Evolutionary conservation across 768 basidiomycete species (phyloP).

Genomic region (Leccinum obscurum): DNA sequence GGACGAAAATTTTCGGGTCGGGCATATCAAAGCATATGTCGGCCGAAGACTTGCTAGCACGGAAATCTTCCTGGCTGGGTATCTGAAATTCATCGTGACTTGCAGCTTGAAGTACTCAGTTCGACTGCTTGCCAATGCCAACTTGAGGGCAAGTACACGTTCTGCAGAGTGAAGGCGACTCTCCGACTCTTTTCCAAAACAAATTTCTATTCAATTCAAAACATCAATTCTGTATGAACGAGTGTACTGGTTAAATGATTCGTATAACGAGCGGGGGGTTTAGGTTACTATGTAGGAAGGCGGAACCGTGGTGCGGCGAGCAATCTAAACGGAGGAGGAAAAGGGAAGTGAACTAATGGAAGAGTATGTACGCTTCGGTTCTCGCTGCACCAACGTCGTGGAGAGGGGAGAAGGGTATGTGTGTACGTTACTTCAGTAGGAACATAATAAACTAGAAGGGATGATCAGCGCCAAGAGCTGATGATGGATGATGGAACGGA

Average conservation of each 20-base stretch:
- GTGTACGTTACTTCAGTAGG: constrained; percentile 27
- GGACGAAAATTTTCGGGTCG: neutral
- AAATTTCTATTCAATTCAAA: constrained; percentile 29
- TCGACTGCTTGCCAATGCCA: neutral
- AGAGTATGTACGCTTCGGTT: constrained; percentile 18
- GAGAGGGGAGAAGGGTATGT: constrained; percentile 24
- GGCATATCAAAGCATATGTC: constrained; percentile 6
- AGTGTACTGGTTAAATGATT: constrained; percentile 28
- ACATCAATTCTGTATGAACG: constrained; percentile 17
- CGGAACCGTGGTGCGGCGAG: constrained; percentile 18
- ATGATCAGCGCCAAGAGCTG: constrained; percentile 11
- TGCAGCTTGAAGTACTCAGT: neutral
- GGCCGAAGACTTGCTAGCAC: constrained; percentile 8
- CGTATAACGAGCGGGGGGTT: constrained; percentile 27
- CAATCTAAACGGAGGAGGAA: constrained; percentile 20
- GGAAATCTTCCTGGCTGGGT: neutral
- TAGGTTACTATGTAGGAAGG: constrained; percentile 21
- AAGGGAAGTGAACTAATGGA: constrained; percentile 19
- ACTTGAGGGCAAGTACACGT: neutral
- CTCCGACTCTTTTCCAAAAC: constrained; percentile 3
- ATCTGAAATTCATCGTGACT: constrained; percentile 3
- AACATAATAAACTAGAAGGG: constrained; percentile 26
- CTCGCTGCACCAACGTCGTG: constrained; percentile 22
- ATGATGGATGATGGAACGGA: neutral
- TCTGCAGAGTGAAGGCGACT: neutral